Conservation (phyloP, 2,329 filamentous ascomycete species). For the Rutstroemia sp. region DNA sequence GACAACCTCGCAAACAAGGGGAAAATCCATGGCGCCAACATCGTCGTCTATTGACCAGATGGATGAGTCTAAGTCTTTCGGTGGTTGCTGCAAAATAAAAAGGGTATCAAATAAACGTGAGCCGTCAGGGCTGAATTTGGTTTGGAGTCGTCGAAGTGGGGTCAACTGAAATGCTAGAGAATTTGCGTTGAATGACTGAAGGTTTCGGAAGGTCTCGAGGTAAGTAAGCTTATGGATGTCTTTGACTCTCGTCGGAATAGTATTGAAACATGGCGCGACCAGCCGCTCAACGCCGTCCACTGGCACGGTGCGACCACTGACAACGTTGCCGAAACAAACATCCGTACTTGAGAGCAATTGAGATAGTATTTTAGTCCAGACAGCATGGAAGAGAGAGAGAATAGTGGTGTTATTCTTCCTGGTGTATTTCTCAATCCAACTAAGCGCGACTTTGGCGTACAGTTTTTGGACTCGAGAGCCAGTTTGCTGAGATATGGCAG, state of each 20-base stretch:
- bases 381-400: constrained; percentile 61
- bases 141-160: constrained; percentile 64
- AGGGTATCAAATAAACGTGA: constrained; percentile 69
- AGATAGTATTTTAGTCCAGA: constrained; percentile 62
- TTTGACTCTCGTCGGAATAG: constrained; percentile 63
- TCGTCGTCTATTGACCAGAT: constrained; percentile 53
- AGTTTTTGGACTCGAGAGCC: constrained; percentile 12
- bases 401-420: constrained; percentile 52
- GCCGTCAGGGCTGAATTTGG: constrained; percentile 36
- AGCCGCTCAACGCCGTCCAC: constrained; percentile 61
- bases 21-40: constrained; percentile 62
- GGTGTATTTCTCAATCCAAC: constrained; percentile 39
- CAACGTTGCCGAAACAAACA: constrained; percentile 80
- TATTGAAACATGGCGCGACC: constrained; percentile 91
- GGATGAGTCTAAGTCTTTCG: constrained; percentile 44
- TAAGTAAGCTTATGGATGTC: constrained; percentile 43
- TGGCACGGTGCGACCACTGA: constrained; percentile 65
- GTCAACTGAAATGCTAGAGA: constrained; percentile 66
- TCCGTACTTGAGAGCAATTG: constrained; percentile 50
- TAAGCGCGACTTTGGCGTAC: constrained; percentile 13
- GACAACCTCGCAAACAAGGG: constrained; percentile 68
- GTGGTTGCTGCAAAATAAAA: constrained; percentile 66
- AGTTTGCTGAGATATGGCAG: background rate
- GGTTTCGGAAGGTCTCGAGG: constrained; percentile 26
- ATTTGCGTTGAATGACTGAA: constrained; percentile 45